Percentiles rank a stretch among this genome's conserved stretches.
These are phyloP conservation scores for Tuber brumale DNA, from an alignment of 495 filamentous ascomycete genomes.

Conservation along the genomic window DNA sequence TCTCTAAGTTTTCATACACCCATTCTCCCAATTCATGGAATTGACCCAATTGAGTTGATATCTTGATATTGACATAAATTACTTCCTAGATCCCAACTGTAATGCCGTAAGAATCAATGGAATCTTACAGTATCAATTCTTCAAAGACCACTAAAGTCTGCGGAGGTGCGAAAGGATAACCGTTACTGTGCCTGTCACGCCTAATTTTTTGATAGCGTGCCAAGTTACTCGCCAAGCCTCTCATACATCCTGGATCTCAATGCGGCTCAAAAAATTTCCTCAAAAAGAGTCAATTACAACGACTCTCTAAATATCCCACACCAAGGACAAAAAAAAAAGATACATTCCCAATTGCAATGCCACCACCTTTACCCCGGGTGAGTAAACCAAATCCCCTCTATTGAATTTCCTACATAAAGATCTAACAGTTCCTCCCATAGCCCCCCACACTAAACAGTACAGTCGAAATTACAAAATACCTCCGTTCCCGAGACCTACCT, in stretches of 20 bases:
- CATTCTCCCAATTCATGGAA: background rate
- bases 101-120: background rate
- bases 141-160: background rate
- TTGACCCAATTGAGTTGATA: background rate
- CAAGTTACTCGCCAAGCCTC: background rate
- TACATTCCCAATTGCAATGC: background rate
- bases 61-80: background rate
- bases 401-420: background rate
- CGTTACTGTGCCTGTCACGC: background rate
- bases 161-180: background rate
- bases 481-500: conserved; percentile 33
- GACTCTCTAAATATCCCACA: background rate
- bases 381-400: background rate
- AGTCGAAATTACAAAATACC: conserved; percentile 27
- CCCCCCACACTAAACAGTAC: conserved; percentile 14
- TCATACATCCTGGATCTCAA: background rate
- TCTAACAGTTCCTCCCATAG: conserved; percentile 1
- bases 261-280: conserved; percentile 1
- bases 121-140: background rate
- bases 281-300: background rate
- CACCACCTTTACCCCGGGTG: background rate
- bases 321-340: background rate
- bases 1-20: background rate
- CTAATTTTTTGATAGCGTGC: background rate
- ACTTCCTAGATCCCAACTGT: background rate